Conservation (phyloP, 1,139 yeast species). For the Blastobotrys aristatus region DNA sequence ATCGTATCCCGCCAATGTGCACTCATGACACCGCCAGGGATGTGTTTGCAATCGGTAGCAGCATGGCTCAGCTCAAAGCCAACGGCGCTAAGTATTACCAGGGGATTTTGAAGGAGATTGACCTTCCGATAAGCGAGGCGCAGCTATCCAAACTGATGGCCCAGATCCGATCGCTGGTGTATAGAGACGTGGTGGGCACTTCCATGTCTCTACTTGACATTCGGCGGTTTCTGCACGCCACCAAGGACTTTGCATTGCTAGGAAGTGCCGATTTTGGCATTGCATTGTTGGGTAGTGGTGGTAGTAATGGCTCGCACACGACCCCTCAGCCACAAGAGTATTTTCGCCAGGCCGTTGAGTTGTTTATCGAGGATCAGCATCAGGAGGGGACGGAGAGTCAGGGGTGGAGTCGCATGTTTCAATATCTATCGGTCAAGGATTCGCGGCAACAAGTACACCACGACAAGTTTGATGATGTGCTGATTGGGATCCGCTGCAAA, state of each 20-base stretch:
- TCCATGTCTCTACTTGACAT: constrained; percentile 19
- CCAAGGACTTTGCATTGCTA: constrained; percentile 22
- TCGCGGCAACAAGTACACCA: constrained; percentile 13
- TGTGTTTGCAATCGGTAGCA: constrained; percentile 20
- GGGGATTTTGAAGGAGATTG: constrained; percentile 3
- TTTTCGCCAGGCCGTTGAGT: constrained; percentile 10
- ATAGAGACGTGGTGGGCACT: constrained; percentile 19
- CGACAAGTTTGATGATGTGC: constrained; percentile 22
- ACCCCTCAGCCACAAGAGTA: neutral
- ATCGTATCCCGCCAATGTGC: constrained; percentile 18
- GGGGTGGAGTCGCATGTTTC: neutral
- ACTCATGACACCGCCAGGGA: constrained; percentile 18
- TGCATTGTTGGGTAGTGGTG: neutral
- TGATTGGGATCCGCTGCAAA: constrained; percentile 18
- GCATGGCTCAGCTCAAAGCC: constrained; percentile 17
- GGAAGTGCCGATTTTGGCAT: constrained; percentile 24
- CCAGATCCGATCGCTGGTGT: constrained; percentile 19
- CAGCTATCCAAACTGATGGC: constrained; percentile 18
- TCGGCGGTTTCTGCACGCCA: constrained; percentile 16
- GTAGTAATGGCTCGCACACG: neutral
- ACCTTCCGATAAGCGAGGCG: constrained; percentile 19
- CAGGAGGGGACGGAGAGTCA: neutral
- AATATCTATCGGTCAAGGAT: constrained; percentile 10
- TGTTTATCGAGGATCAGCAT: constrained; percentile 6
- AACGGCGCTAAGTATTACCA: constrained; percentile 7